phyloP scores from a whole-genome alignment of 495 filamentous ascomycete species.

The Neurospora intermedia region DNA sequence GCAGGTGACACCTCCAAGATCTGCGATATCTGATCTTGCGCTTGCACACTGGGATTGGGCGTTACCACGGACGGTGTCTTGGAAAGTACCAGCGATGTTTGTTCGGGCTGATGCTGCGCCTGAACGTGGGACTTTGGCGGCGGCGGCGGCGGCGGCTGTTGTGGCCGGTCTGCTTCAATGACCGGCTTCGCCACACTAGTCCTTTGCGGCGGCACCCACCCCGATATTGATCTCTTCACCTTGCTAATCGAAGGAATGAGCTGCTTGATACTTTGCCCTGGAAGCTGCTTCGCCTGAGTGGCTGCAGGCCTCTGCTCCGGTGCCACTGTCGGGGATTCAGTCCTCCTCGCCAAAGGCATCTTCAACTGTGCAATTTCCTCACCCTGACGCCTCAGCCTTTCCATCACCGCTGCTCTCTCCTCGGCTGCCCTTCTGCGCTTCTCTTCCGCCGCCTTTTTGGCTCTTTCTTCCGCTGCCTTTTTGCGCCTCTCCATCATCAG shows the following conservation, averaged over 20 bases:
- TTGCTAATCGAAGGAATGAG: not conserved
- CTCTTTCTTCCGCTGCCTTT: not conserved
- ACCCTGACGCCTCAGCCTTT: not conserved
- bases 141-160: not conserved
- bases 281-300: not conserved
- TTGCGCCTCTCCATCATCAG: not conserved
- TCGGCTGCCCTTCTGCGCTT: not conserved
- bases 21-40: not conserved
- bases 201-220: not conserved
- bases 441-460: not conserved
- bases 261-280: not conserved
- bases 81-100: not conserved
- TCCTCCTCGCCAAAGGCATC: not conserved
- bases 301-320: not conserved
- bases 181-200: not conserved
- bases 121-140: not conserved
- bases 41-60: not conserved
- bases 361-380: not conserved
- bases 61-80: not conserved
- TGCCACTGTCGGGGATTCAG: not conserved
- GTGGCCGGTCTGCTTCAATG: not conserved
- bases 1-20: not conserved
- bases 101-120: not conserved
- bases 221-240: not conserved
- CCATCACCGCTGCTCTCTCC: not conserved